Conservation (phyloP, 495 filamentous ascomycete species). For the Melanomma pulvis-pyrius region DNA sequence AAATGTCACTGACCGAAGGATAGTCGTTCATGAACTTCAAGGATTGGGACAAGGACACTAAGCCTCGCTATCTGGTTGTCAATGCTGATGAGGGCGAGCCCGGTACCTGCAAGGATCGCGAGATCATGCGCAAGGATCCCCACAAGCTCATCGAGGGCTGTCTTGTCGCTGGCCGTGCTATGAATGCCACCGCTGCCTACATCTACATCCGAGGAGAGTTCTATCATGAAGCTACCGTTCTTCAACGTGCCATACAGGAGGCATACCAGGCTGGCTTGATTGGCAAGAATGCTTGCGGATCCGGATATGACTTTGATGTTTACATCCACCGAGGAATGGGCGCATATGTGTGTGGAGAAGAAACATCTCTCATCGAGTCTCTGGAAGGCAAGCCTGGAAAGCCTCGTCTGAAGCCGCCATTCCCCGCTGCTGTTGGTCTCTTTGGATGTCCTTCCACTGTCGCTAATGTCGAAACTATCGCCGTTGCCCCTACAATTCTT, state of each 20-base stretch:
- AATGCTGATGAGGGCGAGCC: conserved; percentile 99
- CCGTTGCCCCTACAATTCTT: conserved; percentile 94
- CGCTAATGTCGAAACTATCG: conserved; percentile 95
- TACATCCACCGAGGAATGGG: conserved; percentile 96
- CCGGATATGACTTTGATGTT: conserved; percentile 97
- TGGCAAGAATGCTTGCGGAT: conserved; percentile 95
- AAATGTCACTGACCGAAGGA: background rate
- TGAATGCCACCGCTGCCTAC: conserved; percentile 98
- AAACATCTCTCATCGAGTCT: conserved; percentile 96
- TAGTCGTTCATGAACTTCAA: conserved; percentile 99
- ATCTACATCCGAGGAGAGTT: conserved; percentile 99
- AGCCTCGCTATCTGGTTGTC: conserved; percentile 94
- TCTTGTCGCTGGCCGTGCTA: conserved; percentile 90
- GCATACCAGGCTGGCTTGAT: conserved; percentile 91
- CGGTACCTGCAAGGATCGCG: conserved; percentile 98
- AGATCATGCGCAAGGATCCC: conserved; percentile 99
- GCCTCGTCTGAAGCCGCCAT: conserved; percentile 96
- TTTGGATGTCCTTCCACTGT: conserved; percentile 98
- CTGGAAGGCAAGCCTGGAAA: conserved; percentile 98
- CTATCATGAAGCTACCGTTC: conserved; percentile 91
- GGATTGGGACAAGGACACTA: conserved; percentile 97
- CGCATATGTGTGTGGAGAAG: conserved; percentile 96
- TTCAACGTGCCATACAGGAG: conserved; percentile 95
- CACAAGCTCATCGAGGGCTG: conserved; percentile 98
- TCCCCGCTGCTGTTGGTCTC: conserved; percentile 94